Evolutionary conservation across 2,329 filamentous ascomycete species (phyloP).

Genomic region (Fusarium sp.): DNA sequence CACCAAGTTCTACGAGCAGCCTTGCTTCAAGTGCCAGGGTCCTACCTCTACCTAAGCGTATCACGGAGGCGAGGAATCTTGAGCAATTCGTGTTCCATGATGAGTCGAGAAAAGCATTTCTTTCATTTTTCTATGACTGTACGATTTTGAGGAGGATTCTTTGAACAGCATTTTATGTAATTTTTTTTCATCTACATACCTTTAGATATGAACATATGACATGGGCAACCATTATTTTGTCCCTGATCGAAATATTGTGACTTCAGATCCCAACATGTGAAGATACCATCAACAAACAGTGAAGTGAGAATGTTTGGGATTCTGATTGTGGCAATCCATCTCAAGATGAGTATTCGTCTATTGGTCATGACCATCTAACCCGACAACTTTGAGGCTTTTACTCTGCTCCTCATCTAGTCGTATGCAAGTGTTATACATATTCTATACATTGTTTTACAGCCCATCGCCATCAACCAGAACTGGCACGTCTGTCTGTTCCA

Average conservation of each 20-base stretch:
- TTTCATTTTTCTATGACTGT: conserved; percentile 25
- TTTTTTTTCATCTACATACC: conserved; percentile 23
- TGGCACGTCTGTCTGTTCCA: background rate
- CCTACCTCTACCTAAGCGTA: background rate
- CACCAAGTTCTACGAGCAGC: conserved; percentile 31
- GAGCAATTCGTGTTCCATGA: background rate
- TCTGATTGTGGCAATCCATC: background rate
- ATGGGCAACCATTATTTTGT: conserved; percentile 26
- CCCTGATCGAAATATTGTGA: conserved; percentile 2
- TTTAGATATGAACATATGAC: conserved; percentile 31
- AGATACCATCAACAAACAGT: background rate
- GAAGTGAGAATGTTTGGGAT: background rate
- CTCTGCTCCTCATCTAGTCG: background rate
- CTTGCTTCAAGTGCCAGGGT: conserved; percentile 22
- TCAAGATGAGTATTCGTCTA: background rate
- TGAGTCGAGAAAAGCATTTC: background rate
- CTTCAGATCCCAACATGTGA: background rate
- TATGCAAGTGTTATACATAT: background rate
- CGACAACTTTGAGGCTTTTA: background rate
- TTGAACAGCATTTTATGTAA: conserved; percentile 33
- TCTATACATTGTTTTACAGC: conserved; percentile 3
- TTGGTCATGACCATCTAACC: background rate
- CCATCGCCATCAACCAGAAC: fast-evolving
- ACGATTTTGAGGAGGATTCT: conserved; percentile 1
- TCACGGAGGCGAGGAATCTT: background rate